A percentile compares a stretch with the other conserved stretches of the same genome.
Evolutionary conservation across 805 yeast genomes (phyloP).

Genomic region (Nakazawaea populi): DNA sequence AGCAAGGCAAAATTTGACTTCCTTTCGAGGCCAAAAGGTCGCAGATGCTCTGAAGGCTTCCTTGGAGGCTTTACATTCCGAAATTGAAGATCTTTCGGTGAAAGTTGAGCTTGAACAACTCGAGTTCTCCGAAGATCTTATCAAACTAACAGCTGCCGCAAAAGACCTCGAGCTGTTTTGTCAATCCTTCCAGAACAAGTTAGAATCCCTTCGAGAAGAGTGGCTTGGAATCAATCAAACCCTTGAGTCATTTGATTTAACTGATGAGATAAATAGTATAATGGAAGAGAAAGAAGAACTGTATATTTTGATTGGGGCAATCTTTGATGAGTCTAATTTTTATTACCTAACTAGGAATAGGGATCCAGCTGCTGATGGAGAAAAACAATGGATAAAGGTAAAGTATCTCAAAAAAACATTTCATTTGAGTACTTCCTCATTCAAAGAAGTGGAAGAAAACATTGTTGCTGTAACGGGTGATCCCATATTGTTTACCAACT

Average conservation of each 20-base stretch:
- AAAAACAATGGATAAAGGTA: conserved; percentile 24
- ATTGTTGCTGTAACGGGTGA: neutral
- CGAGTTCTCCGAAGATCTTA: neutral
- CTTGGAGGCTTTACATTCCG: conserved; percentile 17
- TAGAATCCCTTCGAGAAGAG: conserved; percentile 14
- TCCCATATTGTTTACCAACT: neutral
- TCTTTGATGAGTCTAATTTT: conserved; percentile 25
- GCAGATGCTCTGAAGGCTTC: conserved; percentile 19
- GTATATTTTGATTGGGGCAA: conserved; percentile 31
- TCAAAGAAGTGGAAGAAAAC: conserved; percentile 1
- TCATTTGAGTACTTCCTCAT: conserved; percentile 5
- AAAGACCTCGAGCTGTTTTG: conserved; percentile 13
- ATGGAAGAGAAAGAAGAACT: conserved; percentile 25
- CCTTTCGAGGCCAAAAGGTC: conserved; percentile 27
- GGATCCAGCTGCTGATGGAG: conserved; percentile 9
- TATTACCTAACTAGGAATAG: conserved; percentile 20
- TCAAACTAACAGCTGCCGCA: neutral
- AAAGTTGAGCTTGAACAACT: neutral
- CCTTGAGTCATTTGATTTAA: conserved; percentile 16
- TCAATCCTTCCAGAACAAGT: conserved; percentile 15
- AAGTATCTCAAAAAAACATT: conserved; percentile 20
- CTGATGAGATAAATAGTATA: conserved; percentile 20
- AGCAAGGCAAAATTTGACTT: conserved; percentile 19
- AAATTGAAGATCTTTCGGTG: conserved; percentile 3
- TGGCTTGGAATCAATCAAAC: conserved; percentile 13